Base-by-base conservation (phyloP, 2,329 filamentous ascomycete species). In the Apiospora malaysiana region DNA sequence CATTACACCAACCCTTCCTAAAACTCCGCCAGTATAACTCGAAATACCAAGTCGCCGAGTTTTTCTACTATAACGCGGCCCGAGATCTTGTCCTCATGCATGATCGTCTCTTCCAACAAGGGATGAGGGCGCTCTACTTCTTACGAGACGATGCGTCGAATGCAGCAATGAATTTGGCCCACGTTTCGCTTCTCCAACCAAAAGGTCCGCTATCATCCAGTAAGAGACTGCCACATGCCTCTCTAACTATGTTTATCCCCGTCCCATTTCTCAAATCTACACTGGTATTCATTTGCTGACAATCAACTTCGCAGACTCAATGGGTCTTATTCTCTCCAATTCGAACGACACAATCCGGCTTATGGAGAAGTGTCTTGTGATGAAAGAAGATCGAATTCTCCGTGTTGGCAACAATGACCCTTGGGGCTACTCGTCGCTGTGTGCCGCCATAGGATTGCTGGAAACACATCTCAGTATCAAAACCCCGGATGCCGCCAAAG, bases 371-470 rank as follows among this genome's bases (percentile, higher is more conserved):
- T 90, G 88, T 72, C 84, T 90, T 47, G 79, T 81, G 66, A 87
- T 91, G 83, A 90, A 90, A 77, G 88, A 90, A 75, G 88, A 90
- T 74, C 85, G 88, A 0, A 84, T 90, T 9, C 78, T 91, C 32
- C 83, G 88, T n/a, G 89, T 87, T 72, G 88, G 88, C 21, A 90
- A 90, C 80, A 89, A 89, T 75, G 89, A 91, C 76, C 88, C 89
- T 0, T 90, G 89, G 89, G 88, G 88, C 23, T 90, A 90, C 78
- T 88, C 86, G 70, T 89, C 89, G 77, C 89, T 90, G 86, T 90
- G 88, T 74, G 87, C 88, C 3, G 87, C 88, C 0, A 82, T 87
- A 37, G 89, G 88, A 3, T 82, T 91, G 12, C 81, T 90, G 32
- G 88, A 90, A 77, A 86, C 87, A 0, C 88, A 91, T 72, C 81